Base-by-base conservation (phyloP, 2,329 filamentous ascomycete genomes). In the Byssothecium circinans region DNA sequence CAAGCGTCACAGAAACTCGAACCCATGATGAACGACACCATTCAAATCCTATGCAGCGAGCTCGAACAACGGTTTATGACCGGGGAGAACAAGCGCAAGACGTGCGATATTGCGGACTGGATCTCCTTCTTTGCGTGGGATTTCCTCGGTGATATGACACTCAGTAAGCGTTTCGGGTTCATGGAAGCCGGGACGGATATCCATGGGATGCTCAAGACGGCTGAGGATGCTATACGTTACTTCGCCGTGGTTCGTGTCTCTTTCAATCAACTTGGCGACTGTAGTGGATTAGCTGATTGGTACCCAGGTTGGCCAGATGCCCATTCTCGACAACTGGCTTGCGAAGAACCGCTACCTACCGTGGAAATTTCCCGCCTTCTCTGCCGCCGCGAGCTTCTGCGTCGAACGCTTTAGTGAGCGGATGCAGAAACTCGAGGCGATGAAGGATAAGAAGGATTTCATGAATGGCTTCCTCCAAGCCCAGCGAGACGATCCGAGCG, bases 81-180 rank as follows among this genome's bases (percentile, higher is more conserved):
- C 15, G 61, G 56, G 11, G 57, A 39, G 3, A 65, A 64, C 35
- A 38, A 50, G 19, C 58, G 56, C 22, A 61, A 61, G 42, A 58
- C 62, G 2, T 65, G 61, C 52, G 64, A 67, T 46, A 64, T 68
- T 20, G 56, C 60, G 3, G 60, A 67, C 25, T 68, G 63, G 66
- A 61, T 69, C 25, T 65, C 57, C 6, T 69, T 53, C 43, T 65
- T 67, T 45, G 52, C 61, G 19, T 62, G 56, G 53, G 56, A 60
- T 35, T 58, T 75, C 6, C 55, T 77, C 1, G 69, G 70, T 1
- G 67, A 75, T 34, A 57, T 76, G 43, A 73, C 69, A 0, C 75
- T 74, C 51, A 65, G 67, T 15, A 67, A 70, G 50, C 65, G 64
- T n/a, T 62, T 75, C 7, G 74, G 74, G 1, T 76, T 76, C 53